Evolutionary conservation across 495 filamentous ascomycete genomes (phyloP), one percentile per base, ranked within the genome.

Genomic region (Beverwykella pulmonaria): DNA sequence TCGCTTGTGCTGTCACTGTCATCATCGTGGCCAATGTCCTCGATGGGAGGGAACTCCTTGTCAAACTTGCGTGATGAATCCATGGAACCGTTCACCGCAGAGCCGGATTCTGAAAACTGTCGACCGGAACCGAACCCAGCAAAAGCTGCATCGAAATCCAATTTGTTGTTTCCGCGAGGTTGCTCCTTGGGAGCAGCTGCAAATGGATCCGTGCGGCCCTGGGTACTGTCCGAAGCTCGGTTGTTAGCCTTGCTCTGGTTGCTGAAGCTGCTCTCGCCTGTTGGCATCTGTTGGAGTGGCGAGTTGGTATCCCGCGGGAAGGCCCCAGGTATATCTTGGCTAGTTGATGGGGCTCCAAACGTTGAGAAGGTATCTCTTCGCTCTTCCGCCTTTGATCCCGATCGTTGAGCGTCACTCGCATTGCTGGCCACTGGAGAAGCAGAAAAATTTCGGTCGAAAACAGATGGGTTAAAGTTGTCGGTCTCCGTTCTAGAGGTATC

Each of bases 1-100:
- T 90, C 91, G 62, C 89, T 92, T 34, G 93, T 92, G 61, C 82
- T 88, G 61, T 90, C 87, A 30, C 84, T 85, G 15, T 93, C 92
- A 65, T 94, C 91, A 53, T 88, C 82, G n/a, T 72, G 73, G 47
- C 88, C 87, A 34, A 97, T 74, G 71, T 97, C 93, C 39, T 87
- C 88, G 61, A 98, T 96, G 1, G 94, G 94, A 34, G 95, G 95
- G 78, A 98, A 98, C 72, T 98, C 94, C n/a, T 84, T 77, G 70
- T 85, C 78, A 61, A 88, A 85, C 5, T 70, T 73, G 23, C 73
- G 75, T 8, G 36, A 25, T 56, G 58, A 76, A 39, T 23, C 65
- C 10, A 53, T 46, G 29, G 67, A 46, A 14, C 68, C 64, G 55
- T 65, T 69, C 19, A 61, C 39, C 12, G 46, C 39, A 22, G 66